phyloP scores from a whole-genome alignment of 495 filamentous ascomycete genomes.

The Xylaria cubensis region DNA sequence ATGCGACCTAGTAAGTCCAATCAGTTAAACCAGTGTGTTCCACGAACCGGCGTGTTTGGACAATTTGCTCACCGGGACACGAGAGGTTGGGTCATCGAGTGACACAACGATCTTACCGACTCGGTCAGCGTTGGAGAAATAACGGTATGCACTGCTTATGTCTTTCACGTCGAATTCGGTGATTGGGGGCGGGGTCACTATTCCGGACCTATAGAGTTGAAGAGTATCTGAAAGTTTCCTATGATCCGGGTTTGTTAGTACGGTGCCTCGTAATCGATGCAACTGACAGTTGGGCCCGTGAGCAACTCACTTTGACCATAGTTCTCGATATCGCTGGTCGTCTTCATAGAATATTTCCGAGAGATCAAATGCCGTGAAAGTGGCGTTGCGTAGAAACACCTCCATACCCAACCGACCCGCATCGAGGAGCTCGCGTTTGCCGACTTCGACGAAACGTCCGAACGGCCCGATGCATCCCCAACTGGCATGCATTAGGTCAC shows the following conservation, averaged over 20 bases:
- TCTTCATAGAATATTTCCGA: constrained; percentile 24
- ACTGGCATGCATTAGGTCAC: constrained; percentile 54
- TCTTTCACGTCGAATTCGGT: constrained; percentile 22
- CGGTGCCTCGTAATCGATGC: not conserved
- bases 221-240: not conserved
- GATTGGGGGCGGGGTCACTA: constrained; percentile 23
- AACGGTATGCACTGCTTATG: constrained; percentile 30
- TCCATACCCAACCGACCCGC: constrained; percentile 43
- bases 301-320: not conserved
- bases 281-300: not conserved
- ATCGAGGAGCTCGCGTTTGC: constrained; percentile 44
- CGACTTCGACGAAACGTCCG: constrained; percentile 61
- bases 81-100: constrained; percentile 31
- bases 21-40: not conserved
- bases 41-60: not conserved
- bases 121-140: constrained; percentile 39
- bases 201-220: not conserved
- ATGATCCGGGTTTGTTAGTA: not conserved
- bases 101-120: constrained; percentile 59
- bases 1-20: not conserved
- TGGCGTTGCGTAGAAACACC: constrained; percentile 39
- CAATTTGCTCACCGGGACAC: not conserved
- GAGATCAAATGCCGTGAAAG: constrained; percentile 31
- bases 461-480: constrained; percentile 56
- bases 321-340: constrained; percentile 20